phyloP scores from a whole-genome alignment of 1,284 basidiomycete species.

The Cutaneotrichosporon curvatum region DNA sequence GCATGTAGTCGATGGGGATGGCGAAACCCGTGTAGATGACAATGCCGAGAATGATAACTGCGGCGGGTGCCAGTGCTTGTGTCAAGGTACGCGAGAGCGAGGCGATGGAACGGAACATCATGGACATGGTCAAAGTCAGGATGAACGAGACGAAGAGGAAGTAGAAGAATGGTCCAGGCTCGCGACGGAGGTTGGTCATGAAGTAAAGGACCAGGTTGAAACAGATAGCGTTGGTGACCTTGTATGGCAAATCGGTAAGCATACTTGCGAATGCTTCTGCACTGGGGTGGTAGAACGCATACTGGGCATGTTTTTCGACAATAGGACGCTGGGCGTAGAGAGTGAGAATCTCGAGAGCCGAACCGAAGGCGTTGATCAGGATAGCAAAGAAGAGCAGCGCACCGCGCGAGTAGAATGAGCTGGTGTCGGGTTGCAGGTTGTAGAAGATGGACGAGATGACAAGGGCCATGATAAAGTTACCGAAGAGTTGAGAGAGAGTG shows the following conservation, averaged over 20 bases:
- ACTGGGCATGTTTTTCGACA: conserved; percentile 47
- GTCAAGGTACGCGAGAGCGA: conserved; percentile 42
- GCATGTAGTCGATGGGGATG: conserved; percentile 45
- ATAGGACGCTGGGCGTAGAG: conserved; percentile 49
- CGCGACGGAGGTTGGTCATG: conserved; percentile 47
- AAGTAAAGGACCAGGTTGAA: conserved; percentile 48
- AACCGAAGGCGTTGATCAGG: conserved; percentile 41
- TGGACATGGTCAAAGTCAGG: conserved; percentile 48
- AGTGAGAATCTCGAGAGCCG: conserved; percentile 43
- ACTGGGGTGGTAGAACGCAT: conserved; percentile 48
- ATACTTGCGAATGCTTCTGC: conserved; percentile 49
- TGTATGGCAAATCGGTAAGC: conserved; percentile 50
- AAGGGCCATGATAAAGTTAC: conserved; percentile 46
- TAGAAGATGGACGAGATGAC: conserved; percentile 47
- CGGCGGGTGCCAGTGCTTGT: conserved; percentile 48
- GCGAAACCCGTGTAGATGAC: conserved; percentile 51
- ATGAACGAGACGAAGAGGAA: conserved; percentile 45
- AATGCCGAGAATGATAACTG: conserved; percentile 47
- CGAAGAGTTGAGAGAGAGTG: conserved; percentile 44
- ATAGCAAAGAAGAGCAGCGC: conserved; percentile 48
- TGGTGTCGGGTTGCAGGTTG: conserved; percentile 38
- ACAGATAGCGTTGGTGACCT: conserved; percentile 41
- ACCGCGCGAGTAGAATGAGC: conserved; percentile 38
- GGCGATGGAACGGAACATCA: conserved; percentile 51
- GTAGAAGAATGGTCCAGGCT: conserved; percentile 43